phyloP scores from a whole-genome alignment of 257 asterid species.

The Avicennia marina region DNA sequence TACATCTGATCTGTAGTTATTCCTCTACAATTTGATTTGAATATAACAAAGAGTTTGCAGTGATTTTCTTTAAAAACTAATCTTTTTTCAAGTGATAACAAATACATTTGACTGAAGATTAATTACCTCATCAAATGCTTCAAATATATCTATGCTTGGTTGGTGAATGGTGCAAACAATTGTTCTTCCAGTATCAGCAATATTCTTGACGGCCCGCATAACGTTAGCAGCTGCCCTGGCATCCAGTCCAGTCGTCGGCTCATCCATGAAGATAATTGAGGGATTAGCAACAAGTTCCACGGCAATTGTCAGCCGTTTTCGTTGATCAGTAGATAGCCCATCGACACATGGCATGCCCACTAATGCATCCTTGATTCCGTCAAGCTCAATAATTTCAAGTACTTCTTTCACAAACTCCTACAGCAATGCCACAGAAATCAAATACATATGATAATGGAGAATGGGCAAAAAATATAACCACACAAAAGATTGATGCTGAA shows the following conservation, averaged over 20 bases:
- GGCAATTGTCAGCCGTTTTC: constrained; percentile 53
- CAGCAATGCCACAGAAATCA: too few species aligned
- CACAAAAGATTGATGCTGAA: not conserved
- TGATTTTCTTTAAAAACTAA: too few species aligned
- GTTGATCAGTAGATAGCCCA: constrained; percentile 46
- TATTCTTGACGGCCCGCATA: constrained; percentile 44
- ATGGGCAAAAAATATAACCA: not conserved
- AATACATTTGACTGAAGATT: not conserved
- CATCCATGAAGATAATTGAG: constrained; percentile 48
- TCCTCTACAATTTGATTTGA: too few species aligned
- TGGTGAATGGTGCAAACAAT: constrained; percentile 52
- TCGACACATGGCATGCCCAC: constrained; percentile 40
- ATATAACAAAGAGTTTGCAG: too few species aligned
- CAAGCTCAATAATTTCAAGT: constrained; percentile 50
- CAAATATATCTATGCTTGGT: constrained; percentile 49
- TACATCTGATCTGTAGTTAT: too few species aligned
- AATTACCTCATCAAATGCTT: constrained; percentile 48
- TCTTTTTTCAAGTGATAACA: too few species aligned
- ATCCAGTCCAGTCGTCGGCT: constrained; percentile 48
- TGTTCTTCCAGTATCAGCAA: constrained; percentile 44
- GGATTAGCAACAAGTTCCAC: constrained; percentile 52
- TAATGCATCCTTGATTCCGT: constrained; percentile 37
- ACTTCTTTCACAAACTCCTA: constrained; percentile 49
- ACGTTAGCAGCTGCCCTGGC: constrained; percentile 52
- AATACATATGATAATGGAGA: too few species aligned